phyloP scores from a whole-genome alignment of 2,329 filamentous ascomycete genomes.

The Graphilbum ipis-grandicollis region DNA sequence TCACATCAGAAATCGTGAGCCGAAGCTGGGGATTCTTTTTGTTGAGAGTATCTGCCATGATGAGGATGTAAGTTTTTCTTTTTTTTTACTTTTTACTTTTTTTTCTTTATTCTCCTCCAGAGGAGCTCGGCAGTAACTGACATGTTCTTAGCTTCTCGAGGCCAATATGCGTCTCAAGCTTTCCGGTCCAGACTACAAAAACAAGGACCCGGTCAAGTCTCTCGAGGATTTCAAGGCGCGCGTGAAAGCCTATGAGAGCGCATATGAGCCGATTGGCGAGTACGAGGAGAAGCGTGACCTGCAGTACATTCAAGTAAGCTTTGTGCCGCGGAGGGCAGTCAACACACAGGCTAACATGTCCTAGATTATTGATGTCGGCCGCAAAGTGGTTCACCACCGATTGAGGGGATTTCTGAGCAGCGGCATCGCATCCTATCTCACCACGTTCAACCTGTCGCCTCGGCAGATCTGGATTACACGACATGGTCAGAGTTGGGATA shows the following conservation, averaged over 20 bases:
- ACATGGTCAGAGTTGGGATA: conserved; percentile 83
- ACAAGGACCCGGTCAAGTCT: conserved; percentile 74
- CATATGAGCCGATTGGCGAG: conserved; percentile 76
- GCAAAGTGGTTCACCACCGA: conserved; percentile 82
- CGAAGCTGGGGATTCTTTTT: conserved; percentile 80
- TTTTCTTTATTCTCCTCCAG: too few relatives aligned
- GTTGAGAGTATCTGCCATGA: conserved; percentile 90
- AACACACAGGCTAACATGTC: not conserved
- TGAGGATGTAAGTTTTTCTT: conserved; percentile 30
- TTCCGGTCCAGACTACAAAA: conserved; percentile 87
- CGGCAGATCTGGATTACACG: conserved; percentile 97
- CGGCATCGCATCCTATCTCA: conserved; percentile 83
- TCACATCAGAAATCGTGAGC: conserved; percentile 65
- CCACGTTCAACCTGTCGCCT: conserved; percentile 91
- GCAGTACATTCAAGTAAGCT: conserved; percentile 66
- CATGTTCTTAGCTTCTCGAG: conserved; percentile 46
- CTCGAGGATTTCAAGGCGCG: conserved; percentile 84
- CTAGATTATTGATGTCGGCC: conserved; percentile 87
- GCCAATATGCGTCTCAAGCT: conserved; percentile 96
- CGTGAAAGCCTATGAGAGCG: conserved; percentile 83
- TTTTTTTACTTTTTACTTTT: not conserved
- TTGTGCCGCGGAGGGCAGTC: not conserved
- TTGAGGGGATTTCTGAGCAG: conserved; percentile 83
- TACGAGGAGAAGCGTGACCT: conserved; percentile 83
- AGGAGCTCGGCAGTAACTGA: not conserved